A percentile compares a stretch with the other conserved stretches of the same genome.
phyloP scores from a whole-genome alignment of 352 stramenopile species.

The Detonula confervacea region DNA sequence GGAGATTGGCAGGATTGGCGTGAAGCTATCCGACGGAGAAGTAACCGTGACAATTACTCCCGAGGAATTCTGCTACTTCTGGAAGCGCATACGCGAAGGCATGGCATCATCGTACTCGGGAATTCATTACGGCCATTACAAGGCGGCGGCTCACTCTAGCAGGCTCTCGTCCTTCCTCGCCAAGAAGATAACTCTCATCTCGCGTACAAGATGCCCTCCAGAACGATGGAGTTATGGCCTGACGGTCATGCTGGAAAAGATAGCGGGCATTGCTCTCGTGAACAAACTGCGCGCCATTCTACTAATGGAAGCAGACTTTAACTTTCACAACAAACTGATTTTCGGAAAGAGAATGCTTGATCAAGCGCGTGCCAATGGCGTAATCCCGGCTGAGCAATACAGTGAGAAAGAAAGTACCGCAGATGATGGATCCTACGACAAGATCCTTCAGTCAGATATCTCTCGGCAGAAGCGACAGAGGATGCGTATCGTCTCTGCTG shows the following conservation, averaged over 20 bases:
- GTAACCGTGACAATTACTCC: background rate
- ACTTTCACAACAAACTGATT: slow-evolving; percentile 26
- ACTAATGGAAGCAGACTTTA: slow-evolving; percentile 33
- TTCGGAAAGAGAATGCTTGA: slow-evolving; percentile 36
- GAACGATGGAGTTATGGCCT: slow-evolving; percentile 10
- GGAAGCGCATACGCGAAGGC: slow-evolving; percentile 1
- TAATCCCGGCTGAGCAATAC: slow-evolving; percentile 30
- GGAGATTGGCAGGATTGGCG: slow-evolving; percentile 8
- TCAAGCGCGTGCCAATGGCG: background rate
- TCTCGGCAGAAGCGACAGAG: background rate
- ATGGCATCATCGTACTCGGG: slow-evolving; percentile 20
- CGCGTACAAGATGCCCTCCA: background rate
- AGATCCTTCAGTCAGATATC: slow-evolving; percentile 13
- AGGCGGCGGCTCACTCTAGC: background rate
- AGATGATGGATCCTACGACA: slow-evolving; percentile 10
- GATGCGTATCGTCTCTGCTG: background rate
- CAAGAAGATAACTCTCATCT: slow-evolving; percentile 1
- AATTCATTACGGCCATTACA: slow-evolving; percentile 22
- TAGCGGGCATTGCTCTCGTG: background rate
- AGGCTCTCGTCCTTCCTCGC: background rate
- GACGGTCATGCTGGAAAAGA: slow-evolving; percentile 27
- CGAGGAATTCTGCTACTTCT: slow-evolving; percentile 17
- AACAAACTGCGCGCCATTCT: slow-evolving; percentile 31
- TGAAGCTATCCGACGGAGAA: background rate
- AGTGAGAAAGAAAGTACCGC: slow-evolving; percentile 7